Base-by-base conservation (phyloP, 768 basidiomycete genomes). In the Leucocoprinus birnbaumii region DNA sequence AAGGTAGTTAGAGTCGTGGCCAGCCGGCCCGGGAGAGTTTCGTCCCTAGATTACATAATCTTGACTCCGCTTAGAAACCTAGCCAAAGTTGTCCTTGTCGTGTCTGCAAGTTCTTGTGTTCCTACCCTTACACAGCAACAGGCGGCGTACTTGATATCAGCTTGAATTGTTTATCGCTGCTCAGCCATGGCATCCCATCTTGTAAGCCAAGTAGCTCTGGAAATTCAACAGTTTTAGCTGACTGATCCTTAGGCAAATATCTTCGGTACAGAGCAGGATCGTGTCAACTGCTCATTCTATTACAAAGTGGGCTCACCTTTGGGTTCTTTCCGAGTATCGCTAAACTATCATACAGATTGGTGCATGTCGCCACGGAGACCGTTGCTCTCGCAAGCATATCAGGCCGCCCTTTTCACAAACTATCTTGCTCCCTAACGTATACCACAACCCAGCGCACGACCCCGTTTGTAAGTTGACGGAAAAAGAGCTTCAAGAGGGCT, bases 221-320 rank as follows among this genome's bases (percentile, higher is more conserved):
- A 19, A 27, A 18, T 27, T 34, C 19, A 16, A 22, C 51, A 19
- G 43, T 5, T 22, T 31, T 14, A 46, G 35, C 21, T 35, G 18
- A 16, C 35, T 48, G 31, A 34, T 48, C 10, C 43, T 6, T 56
- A 95, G 86, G 94, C 94, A 58, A 94, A 95, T 59, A 98, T 98
- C 68, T 98, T 96, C 63, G 92, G 92, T 61, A 94, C 91, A 58
- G 91, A 93, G 71, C 91, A 92, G 70, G 90, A 92, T 68, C 87
- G 95, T 63, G 96, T 99, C 59, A 99, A 99, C 68, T 99, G 96
- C 68, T 98, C 95, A 1, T 98, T 99, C 77, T 98, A 97, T 74
- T 94, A 96, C 78, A 96, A 96, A 76, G 90, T 90, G 58, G 31
- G 82, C 69, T 37, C 19, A 16, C 55, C 51, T 58, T 41, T 26